Conservation (phyloP, 2,329 filamentous ascomycete species). For the Penicillium hesseltinei region DNA sequence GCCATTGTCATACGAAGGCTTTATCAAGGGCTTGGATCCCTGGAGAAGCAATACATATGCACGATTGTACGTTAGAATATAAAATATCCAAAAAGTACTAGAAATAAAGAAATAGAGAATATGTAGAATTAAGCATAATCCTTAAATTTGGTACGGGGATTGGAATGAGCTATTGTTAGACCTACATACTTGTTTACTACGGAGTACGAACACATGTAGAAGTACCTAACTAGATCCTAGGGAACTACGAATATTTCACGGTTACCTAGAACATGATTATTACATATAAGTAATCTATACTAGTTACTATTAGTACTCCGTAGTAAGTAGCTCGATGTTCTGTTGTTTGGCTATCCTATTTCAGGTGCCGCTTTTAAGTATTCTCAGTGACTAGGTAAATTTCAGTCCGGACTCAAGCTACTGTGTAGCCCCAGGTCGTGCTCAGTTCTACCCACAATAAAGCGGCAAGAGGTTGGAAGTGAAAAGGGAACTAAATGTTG, state of each 20-base stretch:
- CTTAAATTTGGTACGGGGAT: neutral
- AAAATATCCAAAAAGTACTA: neutral
- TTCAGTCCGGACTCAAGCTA: neutral
- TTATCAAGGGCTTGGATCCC: neutral
- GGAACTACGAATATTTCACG: neutral
- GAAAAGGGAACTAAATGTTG: neutral
- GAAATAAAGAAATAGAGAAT: neutral
- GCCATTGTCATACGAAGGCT: slow-evolving; percentile 6
- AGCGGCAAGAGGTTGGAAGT: neutral
- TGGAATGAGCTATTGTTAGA: slow-evolving; percentile 5
- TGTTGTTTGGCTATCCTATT: neutral
- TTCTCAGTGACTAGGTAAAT: neutral
- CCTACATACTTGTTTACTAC: neutral
- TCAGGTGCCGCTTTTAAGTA: neutral
- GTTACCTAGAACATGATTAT: neutral
- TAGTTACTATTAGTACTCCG: no score
- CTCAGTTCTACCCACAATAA: neutral
- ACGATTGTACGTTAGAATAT: neutral
- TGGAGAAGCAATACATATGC: neutral
- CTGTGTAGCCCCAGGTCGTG: neutral
- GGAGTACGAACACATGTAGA: neutral
- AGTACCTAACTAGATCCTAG: neutral
- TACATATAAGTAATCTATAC: no score
- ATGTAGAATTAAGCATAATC: neutral
- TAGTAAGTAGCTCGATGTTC: neutral